Evolutionary conservation across 768 basidiomycete species (phyloP), one percentile per base, ranked within the genome.

Genomic region (Termitomyces sp.): DNA sequence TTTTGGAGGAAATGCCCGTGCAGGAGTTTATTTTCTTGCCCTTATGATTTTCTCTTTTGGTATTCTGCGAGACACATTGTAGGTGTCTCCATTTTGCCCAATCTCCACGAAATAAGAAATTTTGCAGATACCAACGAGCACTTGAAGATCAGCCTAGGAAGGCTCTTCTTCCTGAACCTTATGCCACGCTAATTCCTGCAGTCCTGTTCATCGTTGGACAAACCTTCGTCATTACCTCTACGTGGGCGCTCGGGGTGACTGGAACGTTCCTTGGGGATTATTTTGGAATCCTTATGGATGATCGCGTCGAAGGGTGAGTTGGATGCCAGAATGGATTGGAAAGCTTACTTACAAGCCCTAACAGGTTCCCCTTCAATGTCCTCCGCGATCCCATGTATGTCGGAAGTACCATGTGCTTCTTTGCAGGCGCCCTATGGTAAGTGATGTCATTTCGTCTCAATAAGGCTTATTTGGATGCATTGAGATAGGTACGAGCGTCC

Each of bases 321-420:
- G 26, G 22, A 44, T 18, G 37, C 31, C 20, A 39, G 16, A 60
- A 20, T 45, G 29, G 31, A 24, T 5, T 12, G 4, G 44, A 34
- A 46, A 18, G 5, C 29, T 22, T 44, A n/a, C 22, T 44, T 45
- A 39, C 18, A 0, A 28, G 12, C 7, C 24, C 4, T 7, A 12
- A 47, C 58, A 82, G 81, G 22, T 99, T 99, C 78, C 96, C 96
- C 0, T 99, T 98, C 80, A 96, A 96, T 69, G 81, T 97, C 48
- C 78, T 95, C 42, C 79, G 83, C 20, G 88, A 97, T 70, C 96
- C 96, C 0, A 99, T 99, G 96, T 98, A 99, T 68, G 90, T 94
- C 47, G 96, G 96, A 8, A 93, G 89, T 67, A 94, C 94, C 5
- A 75, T 99, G 76, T 91, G 87, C 69, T 98, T 98, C 74, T 73